A percentile compares a stretch with the other conserved stretches of the same genome.
phyloP scores from a whole-genome alignment of 495 filamentous ascomycete species.

The Talaromyces nanjingensis region DNA sequence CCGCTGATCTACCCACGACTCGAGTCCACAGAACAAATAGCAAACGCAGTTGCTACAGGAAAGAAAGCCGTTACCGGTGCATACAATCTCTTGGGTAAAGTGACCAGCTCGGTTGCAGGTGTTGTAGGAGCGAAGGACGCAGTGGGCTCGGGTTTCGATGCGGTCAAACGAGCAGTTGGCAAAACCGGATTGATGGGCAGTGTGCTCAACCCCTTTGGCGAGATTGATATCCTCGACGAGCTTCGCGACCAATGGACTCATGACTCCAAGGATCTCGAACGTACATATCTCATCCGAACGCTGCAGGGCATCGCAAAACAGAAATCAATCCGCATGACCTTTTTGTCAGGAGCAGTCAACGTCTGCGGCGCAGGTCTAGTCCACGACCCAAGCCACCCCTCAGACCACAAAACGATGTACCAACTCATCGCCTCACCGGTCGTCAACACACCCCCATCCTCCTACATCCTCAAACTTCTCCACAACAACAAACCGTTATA shows the following conservation, averaged over 20 bases:
- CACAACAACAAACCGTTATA: slow-evolving; percentile 84
- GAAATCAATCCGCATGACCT: slow-evolving; percentile 92
- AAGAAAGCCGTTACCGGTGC: slow-evolving; percentile 94
- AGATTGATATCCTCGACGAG: slow-evolving; percentile 91
- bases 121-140: slow-evolving; percentile 91
- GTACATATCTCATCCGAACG: slow-evolving; percentile 93
- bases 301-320: slow-evolving; percentile 91
- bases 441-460: slow-evolving; percentile 77
- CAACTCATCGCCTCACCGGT: slow-evolving; percentile 89
- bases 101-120: slow-evolving; percentile 86
- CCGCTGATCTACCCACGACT: slow-evolving; percentile 87
- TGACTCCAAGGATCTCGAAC: slow-evolving; percentile 92
- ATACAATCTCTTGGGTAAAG: slow-evolving; percentile 91
- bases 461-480: slow-evolving; percentile 84
- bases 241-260: slow-evolving; percentile 96
- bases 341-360: slow-evolving; percentile 88
- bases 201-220: slow-evolving; percentile 93
- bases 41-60: slow-evolving; percentile 84
- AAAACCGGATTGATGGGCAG: slow-evolving; percentile 92
- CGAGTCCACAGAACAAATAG: slow-evolving; percentile 82
- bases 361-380: slow-evolving; percentile 88
- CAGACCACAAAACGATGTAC: slow-evolving; percentile 98
- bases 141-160: slow-evolving; percentile 83
- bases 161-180: slow-evolving; percentile 91
- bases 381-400: slow-evolving; percentile 84